These are phyloP conservation scores for Solanum tacnaense DNA, from an alignment of 257 asterid species.

Conservation along the genomic window DNA sequence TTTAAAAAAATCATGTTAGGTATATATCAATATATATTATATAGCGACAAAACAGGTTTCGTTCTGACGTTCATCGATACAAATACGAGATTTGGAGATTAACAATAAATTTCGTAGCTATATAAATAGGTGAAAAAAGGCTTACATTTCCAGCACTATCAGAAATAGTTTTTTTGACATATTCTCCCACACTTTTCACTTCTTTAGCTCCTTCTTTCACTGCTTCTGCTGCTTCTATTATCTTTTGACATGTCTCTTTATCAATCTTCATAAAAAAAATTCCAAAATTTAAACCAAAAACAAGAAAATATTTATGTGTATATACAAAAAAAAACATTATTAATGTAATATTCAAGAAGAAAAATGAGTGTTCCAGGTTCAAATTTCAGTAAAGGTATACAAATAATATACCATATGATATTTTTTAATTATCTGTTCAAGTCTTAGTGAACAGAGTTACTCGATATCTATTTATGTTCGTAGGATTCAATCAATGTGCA, in stretches of 20 bases:
- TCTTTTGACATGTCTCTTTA: conserved; percentile 56
- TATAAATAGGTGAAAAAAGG: background rate
- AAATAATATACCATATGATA: background rate
- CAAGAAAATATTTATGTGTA: background rate
- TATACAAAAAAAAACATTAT: background rate
- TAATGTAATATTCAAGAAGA: background rate
- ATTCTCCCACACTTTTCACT: conserved; percentile 37
- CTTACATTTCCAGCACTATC: conserved; percentile 43
- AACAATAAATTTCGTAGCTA: background rate
- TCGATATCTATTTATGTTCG: accelerated
- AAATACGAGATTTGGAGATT: background rate
- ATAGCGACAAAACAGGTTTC: background rate
- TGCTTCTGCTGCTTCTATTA: conserved; percentile 65
- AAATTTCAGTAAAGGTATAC: background rate
- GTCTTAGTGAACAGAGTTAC: background rate
- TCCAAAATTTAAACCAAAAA: background rate
- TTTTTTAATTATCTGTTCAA: background rate
- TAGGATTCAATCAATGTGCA: background rate
- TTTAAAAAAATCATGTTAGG: background rate
- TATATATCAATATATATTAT: background rate
- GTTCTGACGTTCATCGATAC: too few relatives aligned
- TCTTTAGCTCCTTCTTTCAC: conserved; percentile 62
- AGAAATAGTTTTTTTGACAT: conserved; percentile 26
- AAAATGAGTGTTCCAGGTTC: background rate
- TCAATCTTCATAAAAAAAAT: conserved; percentile 23